Percentiles rank a stretch among this genome's conserved stretches.
Conservation (phyloP, 176 grass and related monocot genomes). For the Tillandsia leiboldiana region DNA sequence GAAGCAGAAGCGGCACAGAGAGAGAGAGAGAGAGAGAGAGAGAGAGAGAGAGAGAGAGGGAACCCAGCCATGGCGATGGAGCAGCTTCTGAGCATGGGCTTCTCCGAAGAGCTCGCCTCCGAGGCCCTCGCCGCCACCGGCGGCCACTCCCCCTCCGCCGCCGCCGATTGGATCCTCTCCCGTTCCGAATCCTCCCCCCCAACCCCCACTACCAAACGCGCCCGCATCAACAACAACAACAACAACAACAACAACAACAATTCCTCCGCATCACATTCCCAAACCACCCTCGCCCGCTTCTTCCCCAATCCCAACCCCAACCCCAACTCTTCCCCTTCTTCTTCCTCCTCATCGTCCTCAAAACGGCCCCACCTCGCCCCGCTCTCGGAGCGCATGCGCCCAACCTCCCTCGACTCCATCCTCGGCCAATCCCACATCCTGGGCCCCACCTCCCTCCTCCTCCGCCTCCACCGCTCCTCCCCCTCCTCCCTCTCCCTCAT, state of each 20-base stretch:
- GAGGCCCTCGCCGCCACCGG: slow-evolving; percentile 32
- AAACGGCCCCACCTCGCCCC: slow-evolving; percentile 23
- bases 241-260: too few species aligned
- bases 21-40: too few species aligned
- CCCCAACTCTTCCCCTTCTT: neutral
- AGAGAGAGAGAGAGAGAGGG: too few species aligned
- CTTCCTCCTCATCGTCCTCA: neutral
- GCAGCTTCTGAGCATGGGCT: slow-evolving; percentile 43
- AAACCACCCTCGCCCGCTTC: slow-evolving; percentile 11
- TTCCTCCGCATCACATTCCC: neutral
- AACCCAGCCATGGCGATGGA: slow-evolving; percentile 14
- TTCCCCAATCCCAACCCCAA: neutral
- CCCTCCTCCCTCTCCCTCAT: slow-evolving; percentile 24
- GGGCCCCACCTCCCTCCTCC: slow-evolving; percentile 23
- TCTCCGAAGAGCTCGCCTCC: slow-evolving; percentile 26
- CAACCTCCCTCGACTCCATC: slow-evolving; percentile 20
- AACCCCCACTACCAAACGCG: slow-evolving; percentile 2
- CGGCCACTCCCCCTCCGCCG: slow-evolving; percentile 20
- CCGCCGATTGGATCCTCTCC: slow-evolving; percentile 37
- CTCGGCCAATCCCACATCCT: slow-evolving; percentile 39
- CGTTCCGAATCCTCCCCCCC: slow-evolving; percentile 14
- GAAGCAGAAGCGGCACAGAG: too few species aligned
- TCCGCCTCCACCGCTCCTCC: neutral
- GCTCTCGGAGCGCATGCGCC: slow-evolving; percentile 36
- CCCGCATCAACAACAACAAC: neutral